phyloP scores from a whole-genome alignment of 768 basidiomycete species.

The Rhodotorula sphaerocarpa region DNA sequence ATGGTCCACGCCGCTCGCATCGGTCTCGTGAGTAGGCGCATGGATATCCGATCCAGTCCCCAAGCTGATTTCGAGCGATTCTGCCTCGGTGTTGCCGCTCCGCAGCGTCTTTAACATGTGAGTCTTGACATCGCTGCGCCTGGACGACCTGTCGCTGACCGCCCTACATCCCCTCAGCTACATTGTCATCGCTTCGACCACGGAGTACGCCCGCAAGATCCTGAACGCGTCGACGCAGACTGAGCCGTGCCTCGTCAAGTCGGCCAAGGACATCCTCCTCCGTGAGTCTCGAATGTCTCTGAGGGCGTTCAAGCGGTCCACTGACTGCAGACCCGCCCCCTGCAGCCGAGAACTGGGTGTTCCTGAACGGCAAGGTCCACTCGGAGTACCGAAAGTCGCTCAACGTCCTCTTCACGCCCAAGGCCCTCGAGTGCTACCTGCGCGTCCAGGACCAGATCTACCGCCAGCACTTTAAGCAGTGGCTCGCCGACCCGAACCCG shows the following conservation, averaged over 20 bases:
- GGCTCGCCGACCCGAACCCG: conserved; percentile 54
- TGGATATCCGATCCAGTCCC: too few relatives aligned
- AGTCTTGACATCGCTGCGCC: conserved; percentile 39
- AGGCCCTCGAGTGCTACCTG: conserved; percentile 86
- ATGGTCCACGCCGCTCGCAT: conserved; percentile 83
- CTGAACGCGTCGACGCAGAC: conserved; percentile 86
- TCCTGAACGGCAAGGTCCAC: conserved; percentile 85
- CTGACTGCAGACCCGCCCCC: not conserved
- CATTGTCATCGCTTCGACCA: conserved; percentile 95
- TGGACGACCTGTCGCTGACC: not conserved
- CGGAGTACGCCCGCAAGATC: conserved; percentile 86
- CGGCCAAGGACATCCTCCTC: conserved; percentile 75
- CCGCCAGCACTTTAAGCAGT: conserved; percentile 63
- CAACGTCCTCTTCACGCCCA: conserved; percentile 86
- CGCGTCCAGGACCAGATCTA: conserved; percentile 72
- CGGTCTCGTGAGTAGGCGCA: conserved; percentile 60
- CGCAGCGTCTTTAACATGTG: conserved; percentile 88
- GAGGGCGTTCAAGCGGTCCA: too few relatives aligned
- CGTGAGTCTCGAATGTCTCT: conserved; percentile 43
- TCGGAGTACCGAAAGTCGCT: conserved; percentile 86
- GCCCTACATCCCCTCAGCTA: conserved; percentile 54
- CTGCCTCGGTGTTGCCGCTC: too few relatives aligned
- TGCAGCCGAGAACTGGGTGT: conserved; percentile 56
- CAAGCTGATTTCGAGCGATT: too few relatives aligned
- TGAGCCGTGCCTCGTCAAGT: conserved; percentile 87